A percentile compares a stretch with the other conserved stretches of the same genome.
phyloP scores from a whole-genome alignment of 441 rosid species.

The Jatropha podagrica region DNA sequence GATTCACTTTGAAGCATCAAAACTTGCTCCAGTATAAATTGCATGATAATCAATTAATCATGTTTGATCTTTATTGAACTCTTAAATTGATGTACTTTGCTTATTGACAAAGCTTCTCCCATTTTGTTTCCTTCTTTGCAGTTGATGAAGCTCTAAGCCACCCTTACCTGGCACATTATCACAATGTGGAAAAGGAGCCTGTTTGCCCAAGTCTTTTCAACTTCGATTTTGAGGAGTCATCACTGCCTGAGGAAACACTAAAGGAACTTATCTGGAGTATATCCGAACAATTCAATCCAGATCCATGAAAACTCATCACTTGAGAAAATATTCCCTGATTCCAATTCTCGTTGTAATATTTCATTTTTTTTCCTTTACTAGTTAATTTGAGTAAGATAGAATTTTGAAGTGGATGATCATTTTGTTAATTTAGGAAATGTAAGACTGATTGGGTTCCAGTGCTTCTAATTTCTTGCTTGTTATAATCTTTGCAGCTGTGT shows the following conservation, averaged over 20 bases:
- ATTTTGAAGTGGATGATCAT: no score
- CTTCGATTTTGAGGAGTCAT: constrained; percentile 90
- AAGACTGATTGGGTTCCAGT: no score
- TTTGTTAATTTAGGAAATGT: no score
- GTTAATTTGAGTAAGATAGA: no score
- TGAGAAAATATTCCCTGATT: constrained; percentile 17
- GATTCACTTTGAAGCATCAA: no score
- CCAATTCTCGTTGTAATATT: constrained; percentile 10
- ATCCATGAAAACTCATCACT: constrained; percentile 28
- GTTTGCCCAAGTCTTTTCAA: constrained; percentile 73
- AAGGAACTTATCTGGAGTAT: constrained; percentile 90
- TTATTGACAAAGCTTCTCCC: not conserved
- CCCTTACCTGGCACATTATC: constrained; percentile 82
- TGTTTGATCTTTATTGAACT: not conserved
- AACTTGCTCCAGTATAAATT: no score
- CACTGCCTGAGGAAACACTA: constrained; percentile 81
- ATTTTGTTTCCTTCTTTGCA: constrained; percentile 31
- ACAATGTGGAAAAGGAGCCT: constrained; percentile 87
- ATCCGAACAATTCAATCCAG: constrained; percentile 78
- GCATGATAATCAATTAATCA: not conserved
- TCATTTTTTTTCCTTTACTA: no score
- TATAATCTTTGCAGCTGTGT: no score
- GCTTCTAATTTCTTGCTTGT: no score
- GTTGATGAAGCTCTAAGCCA: constrained; percentile 88
- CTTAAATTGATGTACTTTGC: constrained; percentile 2